Conservation (phyloP, 176 grass and related monocot genomes). For the Bonia amplexicaulis region DNA sequence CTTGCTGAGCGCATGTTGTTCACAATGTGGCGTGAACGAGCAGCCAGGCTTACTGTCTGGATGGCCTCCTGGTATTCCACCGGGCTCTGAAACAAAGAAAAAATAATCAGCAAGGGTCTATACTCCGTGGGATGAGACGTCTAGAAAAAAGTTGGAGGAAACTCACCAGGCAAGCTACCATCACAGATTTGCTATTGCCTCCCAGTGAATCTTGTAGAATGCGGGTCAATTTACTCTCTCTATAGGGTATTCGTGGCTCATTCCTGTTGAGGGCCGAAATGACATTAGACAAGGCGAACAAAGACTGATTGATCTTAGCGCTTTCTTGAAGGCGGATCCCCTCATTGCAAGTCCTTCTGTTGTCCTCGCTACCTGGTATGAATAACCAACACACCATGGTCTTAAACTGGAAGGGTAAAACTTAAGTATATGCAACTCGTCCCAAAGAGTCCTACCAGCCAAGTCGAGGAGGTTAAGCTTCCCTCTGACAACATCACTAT, state of each 20-base stretch:
- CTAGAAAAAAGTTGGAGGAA: background rate
- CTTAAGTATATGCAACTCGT: background rate
- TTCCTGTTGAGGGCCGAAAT: slow-evolving; percentile 84
- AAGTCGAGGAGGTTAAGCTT: slow-evolving; percentile 93
- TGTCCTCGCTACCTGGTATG: slow-evolving; percentile 80
- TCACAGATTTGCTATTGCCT: slow-evolving; percentile 62
- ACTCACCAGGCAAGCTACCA: slow-evolving; percentile 89
- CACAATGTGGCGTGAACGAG: slow-evolving; percentile 61
- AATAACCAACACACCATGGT: slow-evolving; percentile 10
- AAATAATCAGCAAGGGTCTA: background rate
- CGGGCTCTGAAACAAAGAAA: slow-evolving; percentile 61
- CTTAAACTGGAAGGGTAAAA: slow-evolving; percentile 1
- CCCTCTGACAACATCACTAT: slow-evolving; percentile 52
- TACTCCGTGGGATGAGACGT: background rate
- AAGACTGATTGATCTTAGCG: slow-evolving; percentile 81
- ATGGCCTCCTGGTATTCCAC: slow-evolving; percentile 76
- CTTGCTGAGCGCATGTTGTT: slow-evolving; percentile 47
- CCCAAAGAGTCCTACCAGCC: slow-evolving; percentile 47
- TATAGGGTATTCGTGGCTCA: slow-evolving; percentile 63
- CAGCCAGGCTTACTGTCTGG: slow-evolving; percentile 71
- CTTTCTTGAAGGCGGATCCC: slow-evolving; percentile 91
- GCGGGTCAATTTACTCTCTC: slow-evolving; percentile 85
- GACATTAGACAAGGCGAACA: slow-evolving; percentile 89
- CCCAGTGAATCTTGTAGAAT: slow-evolving; percentile 90
- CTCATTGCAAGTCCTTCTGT: slow-evolving; percentile 64